These are phyloP conservation scores for Medicago truncatula DNA, from an alignment of 306 rosid genomes.

Conservation along the genomic window DNA sequence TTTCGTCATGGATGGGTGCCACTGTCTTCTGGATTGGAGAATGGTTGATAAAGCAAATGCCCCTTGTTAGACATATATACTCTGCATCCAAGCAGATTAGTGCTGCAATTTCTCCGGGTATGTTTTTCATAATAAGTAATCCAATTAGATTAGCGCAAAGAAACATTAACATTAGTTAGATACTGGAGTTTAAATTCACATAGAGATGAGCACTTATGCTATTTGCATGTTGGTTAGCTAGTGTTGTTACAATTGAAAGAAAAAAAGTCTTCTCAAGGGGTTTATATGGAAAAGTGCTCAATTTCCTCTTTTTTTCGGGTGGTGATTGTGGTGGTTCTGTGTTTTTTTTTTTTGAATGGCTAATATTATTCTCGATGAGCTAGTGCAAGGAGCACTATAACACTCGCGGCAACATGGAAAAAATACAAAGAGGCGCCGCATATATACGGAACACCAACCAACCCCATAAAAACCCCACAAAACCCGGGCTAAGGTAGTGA, in stretches of 20 bases:
- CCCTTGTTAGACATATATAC: constrained; percentile 85
- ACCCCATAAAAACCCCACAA: too few species aligned
- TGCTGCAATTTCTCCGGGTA: constrained; percentile 92
- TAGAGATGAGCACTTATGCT: neutral
- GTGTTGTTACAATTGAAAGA: neutral
- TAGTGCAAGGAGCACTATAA: too few species aligned
- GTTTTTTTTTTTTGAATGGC: too few species aligned
- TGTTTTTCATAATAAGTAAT: constrained; percentile 27
- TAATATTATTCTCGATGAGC: too few species aligned
- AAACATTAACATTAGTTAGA: neutral
- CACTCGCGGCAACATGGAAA: too few species aligned
- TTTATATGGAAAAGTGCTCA: too few species aligned
- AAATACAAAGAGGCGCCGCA: too few species aligned
- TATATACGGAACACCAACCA: too few species aligned
- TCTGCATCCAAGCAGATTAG: constrained; percentile 95
- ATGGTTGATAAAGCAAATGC: constrained; percentile 93
- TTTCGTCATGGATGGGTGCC: constrained; percentile 93
- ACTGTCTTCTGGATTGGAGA: constrained; percentile 86
- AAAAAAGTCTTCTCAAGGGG: too few species aligned
- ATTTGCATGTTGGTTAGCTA: neutral
- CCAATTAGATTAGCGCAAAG: constrained; percentile 23
- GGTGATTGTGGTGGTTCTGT: too few species aligned
- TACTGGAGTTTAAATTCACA: constrained; percentile 10
- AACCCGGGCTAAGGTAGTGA: too few species aligned
- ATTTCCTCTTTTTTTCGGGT: too few species aligned